These are phyloP conservation scores for Mycena floridula DNA, from an alignment of 768 basidiomycete genomes.

Conservation along the genomic window DNA sequence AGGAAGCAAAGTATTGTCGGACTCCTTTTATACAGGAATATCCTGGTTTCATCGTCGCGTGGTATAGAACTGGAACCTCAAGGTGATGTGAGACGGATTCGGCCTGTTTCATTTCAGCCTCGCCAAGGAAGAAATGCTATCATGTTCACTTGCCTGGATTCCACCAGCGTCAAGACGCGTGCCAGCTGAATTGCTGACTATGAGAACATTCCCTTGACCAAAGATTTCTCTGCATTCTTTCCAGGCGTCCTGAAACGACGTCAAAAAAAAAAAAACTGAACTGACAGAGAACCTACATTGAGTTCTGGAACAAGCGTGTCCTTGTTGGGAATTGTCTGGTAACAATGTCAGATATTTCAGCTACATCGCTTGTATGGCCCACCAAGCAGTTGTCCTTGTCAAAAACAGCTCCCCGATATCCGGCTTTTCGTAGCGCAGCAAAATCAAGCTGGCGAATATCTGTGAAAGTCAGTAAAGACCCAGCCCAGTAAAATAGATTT, in stretches of 20 bases:
- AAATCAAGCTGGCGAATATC: conserved; percentile 87
- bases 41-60: conserved; percentile 72
- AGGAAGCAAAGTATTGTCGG: conserved; percentile 66
- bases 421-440: conserved; percentile 58
- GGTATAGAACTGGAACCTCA: conserved; percentile 76
- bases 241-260: conserved; percentile 62
- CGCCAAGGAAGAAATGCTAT: conserved; percentile 1
- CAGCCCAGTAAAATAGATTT: conserved; percentile 8
- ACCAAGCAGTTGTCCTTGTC: conserved; percentile 99
- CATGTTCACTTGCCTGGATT: conserved; percentile 57
- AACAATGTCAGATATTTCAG: neutral
- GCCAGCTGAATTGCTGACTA: conserved; percentile 95
- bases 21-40: conserved; percentile 71
- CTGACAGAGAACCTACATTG: conserved; percentile 36
- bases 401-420: conserved; percentile 87
- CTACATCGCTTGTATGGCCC: conserved; percentile 15
- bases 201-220: conserved; percentile 71
- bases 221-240: conserved; percentile 63
- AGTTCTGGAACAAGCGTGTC: conserved; percentile 77
- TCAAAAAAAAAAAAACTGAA: neutral
- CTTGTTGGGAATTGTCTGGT: conserved; percentile 72
- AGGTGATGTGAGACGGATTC: conserved; percentile 80
- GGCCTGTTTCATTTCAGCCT: conserved; percentile 42
- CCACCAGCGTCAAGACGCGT: conserved; percentile 69
- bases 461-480: conserved; percentile 36